Base-by-base conservation (phyloP, 768 basidiomycete genomes). In the Trametes villosa region DNA sequence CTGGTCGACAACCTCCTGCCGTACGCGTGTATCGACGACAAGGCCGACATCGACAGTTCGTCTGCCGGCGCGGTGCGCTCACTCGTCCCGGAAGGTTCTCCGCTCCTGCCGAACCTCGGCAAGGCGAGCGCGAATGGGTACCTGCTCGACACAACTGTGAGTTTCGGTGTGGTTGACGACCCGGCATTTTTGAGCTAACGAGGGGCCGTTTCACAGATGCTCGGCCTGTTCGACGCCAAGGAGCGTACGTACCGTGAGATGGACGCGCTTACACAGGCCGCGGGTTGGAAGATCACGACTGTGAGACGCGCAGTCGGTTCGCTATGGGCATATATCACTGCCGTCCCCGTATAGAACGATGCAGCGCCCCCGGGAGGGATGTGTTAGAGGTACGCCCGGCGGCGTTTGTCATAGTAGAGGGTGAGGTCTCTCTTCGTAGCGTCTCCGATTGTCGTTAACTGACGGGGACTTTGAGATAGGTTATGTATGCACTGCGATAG, bases 181-280 rank as follows among this genome's bases (percentile, higher is more conserved):
- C 22, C 6, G 20, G 26, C 24, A 7, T n/a, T 9, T 2, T n/a
- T n/a, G n/a, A n/a, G 20, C 3, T 2, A 24, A 11, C 33, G 22
- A n/a, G 2, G 3, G n/a, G 11, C 1, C 53, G 13, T 2, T 8
- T 9, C 31, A 30, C 56, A 88, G 87, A 89, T 89, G 87, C 83
- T 86, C 70, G 78, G 79, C 12, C 77, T 78, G 48, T 84, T 88
- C 69, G 86, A 88, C 60, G 79, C 82, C 9, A 83, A 87, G 66
- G 87, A 89, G 66, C 79, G 87, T 4, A 89, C 87, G 0, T 74
- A 88, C 12, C 79, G 83, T 50, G 86, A 89, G 69, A 78, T 82
- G 42, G 79, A 83, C 13, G 74, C 78, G 2, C 72, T 88, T 22
- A 74, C 82, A 11, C 71, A 76, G 29, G 83, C 84, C 0, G 79